phyloP scores from a whole-genome alignment of 495 filamentous ascomycete genomes.

The Penicillium argentinense region DNA sequence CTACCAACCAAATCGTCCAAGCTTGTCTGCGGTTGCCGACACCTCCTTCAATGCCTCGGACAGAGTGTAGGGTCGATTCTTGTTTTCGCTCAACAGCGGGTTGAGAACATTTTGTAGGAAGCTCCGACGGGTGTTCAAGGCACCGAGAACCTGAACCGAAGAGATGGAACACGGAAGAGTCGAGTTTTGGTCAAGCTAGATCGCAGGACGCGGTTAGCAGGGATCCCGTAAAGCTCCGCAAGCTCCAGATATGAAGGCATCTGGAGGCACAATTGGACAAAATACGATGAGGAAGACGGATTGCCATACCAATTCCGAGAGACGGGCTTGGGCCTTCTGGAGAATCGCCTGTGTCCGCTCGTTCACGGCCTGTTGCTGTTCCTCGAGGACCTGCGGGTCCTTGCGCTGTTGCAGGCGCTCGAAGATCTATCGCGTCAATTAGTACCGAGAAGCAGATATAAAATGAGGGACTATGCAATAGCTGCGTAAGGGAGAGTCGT shows the following conservation, averaged over 20 bases:
- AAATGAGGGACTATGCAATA: not conserved
- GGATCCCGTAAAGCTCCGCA: slow-evolving; percentile 6
- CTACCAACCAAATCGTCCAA: slow-evolving; percentile 73
- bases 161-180: slow-evolving; percentile 79
- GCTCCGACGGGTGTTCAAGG: slow-evolving; percentile 69
- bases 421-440: slow-evolving; percentile 60
- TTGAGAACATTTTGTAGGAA: slow-evolving; percentile 80
- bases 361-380: slow-evolving; percentile 61
- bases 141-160: slow-evolving; percentile 75
- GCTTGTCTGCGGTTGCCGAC: slow-evolving; percentile 64
- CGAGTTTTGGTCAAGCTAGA: slow-evolving; percentile 73
- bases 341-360: slow-evolving; percentile 63
- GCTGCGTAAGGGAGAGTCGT: not conserved
- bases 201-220: slow-evolving; percentile 18
- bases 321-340: slow-evolving; percentile 62
- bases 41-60: slow-evolving; percentile 72
- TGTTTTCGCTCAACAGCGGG: slow-evolving; percentile 69
- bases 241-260: not conserved
- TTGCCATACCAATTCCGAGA: slow-evolving; percentile 53
- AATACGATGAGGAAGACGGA: slow-evolving; percentile 1
- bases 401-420: slow-evolving; percentile 59
- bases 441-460: slow-evolving; percentile 4
- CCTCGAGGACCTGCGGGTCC: slow-evolving; percentile 60
- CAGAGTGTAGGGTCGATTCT: slow-evolving; percentile 68
- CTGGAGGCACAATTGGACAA: not conserved